These are phyloP conservation scores for Thielaviopsis musarum DNA, from an alignment of 2,329 filamentous ascomycete genomes.

Conservation along the genomic window DNA sequence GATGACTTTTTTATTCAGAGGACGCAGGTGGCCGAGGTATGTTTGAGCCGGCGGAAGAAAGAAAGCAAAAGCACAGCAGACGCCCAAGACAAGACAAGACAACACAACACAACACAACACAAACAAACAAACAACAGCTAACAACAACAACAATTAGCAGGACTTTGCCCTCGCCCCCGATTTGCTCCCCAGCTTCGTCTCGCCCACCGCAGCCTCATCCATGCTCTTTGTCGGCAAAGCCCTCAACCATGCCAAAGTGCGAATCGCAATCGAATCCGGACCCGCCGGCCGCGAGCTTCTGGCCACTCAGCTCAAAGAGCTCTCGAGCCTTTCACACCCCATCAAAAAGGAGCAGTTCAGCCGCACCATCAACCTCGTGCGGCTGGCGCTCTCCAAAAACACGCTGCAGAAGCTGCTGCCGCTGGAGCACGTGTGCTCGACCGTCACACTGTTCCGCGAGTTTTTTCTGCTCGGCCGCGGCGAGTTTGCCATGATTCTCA, in stretches of 20 bases:
- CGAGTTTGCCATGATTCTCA: slow-evolving; percentile 79
- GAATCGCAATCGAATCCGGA: slow-evolving; percentile 27
- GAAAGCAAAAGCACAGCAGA: slow-evolving; percentile 21
- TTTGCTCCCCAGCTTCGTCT: slow-evolving; percentile 67
- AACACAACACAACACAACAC: not conserved
- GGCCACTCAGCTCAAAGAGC: slow-evolving; percentile 49
- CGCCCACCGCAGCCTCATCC: slow-evolving; percentile 54
- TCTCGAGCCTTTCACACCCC: slow-evolving; percentile 40
- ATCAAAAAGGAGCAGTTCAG: slow-evolving; percentile 32
- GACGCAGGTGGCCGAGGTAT: slow-evolving; percentile 14
- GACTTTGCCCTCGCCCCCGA: slow-evolving; percentile 39
- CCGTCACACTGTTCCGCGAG: slow-evolving; percentile 60
- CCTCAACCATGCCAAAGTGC: slow-evolving; percentile 61
- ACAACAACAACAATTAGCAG: slow-evolving; percentile 1
- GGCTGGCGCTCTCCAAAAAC: slow-evolving; percentile 67
- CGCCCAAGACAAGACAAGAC: too few species aligned
- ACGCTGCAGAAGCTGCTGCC: slow-evolving; percentile 71
- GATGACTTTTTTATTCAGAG: slow-evolving; percentile 65
- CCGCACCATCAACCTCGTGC: slow-evolving; percentile 56
- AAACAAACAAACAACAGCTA: not conserved
- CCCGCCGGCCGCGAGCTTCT: slow-evolving; percentile 41
- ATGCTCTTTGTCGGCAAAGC: slow-evolving; percentile 86
- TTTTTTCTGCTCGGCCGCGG: slow-evolving; percentile 79
- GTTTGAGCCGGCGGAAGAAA: not conserved
- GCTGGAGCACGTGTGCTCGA: slow-evolving; percentile 56